Conservation (phyloP, 768 basidiomycete species). For the Boletus rex-veris region DNA sequence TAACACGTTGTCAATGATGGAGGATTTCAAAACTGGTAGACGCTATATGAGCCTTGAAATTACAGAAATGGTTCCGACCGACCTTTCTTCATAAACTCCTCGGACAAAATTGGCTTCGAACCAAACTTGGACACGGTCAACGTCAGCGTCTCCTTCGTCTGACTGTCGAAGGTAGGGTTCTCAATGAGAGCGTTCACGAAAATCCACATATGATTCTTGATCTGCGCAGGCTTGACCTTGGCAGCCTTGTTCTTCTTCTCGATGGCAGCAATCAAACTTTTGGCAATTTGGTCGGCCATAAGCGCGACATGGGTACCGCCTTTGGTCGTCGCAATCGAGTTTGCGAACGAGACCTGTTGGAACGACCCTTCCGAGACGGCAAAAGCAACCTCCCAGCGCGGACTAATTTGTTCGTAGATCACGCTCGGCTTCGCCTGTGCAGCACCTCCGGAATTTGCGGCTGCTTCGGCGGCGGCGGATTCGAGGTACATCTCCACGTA, state of each 20-base stretch:
- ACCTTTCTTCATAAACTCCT: conserved; percentile 98
- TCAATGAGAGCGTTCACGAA: conserved; percentile 95
- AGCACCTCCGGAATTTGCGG: conserved; percentile 73
- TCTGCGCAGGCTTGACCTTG: conserved; percentile 87
- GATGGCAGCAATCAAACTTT: conserved; percentile 75
- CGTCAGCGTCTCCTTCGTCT: conserved; percentile 96
- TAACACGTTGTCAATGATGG: conserved; percentile 87
- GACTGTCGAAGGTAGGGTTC: conserved; percentile 98
- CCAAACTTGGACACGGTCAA: conserved; percentile 87
- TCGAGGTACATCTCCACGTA: conserved; percentile 93
- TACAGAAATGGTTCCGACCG: conserved; percentile 13
- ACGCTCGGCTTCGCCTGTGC: conserved; percentile 71
- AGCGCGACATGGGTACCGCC: conserved; percentile 90
- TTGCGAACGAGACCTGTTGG: conserved; percentile 96
- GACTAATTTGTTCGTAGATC: conserved; percentile 75
- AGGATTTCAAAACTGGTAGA: conserved; percentile 72
- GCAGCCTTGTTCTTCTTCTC: conserved; percentile 97
- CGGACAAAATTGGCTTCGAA: conserved; percentile 75
- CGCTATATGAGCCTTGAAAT: conserved; percentile 1
- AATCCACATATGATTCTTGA: conserved; percentile 98
- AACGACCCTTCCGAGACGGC: conserved; percentile 89
- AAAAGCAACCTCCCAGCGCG: conserved; percentile 95
- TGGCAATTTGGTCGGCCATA: conserved; percentile 86
- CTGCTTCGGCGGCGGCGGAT: conserved; percentile 67
- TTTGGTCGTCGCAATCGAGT: conserved; percentile 94